Conservation (phyloP, 2,329 filamentous ascomycete species). For the Alternaria brassicae region DNA sequence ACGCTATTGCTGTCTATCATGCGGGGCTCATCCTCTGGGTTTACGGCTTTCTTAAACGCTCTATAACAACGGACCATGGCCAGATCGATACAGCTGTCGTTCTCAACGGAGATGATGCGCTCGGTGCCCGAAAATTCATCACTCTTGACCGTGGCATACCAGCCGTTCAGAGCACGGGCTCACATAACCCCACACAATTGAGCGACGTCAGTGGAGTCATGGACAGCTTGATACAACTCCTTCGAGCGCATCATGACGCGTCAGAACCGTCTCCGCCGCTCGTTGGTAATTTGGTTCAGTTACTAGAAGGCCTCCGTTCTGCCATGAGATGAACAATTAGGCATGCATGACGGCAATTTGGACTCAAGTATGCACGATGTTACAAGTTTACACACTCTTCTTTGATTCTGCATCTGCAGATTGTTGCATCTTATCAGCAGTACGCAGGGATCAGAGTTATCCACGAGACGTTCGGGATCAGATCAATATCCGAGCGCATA, state of each 20-base stretch:
- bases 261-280: constrained; percentile 60
- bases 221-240: constrained; percentile 63
- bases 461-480: not conserved
- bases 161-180: constrained; percentile 51
- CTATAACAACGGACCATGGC: constrained; percentile 39
- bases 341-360: not conserved
- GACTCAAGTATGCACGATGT: not conserved
- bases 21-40: constrained; percentile 73
- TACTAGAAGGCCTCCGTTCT: constrained; percentile 67
- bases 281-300: constrained; percentile 70
- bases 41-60: constrained; percentile 63
- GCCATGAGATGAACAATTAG: constrained; percentile 49
- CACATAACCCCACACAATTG: constrained; percentile 47
- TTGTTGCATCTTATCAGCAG: not conserved
- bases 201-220: constrained; percentile 67
- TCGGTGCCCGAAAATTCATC: constrained; percentile 65
- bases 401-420: not conserved
- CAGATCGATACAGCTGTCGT: constrained; percentile 46
- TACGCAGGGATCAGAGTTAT: not conserved
- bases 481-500: not conserved
- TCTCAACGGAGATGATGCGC: constrained; percentile 64
- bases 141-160: constrained; percentile 63
- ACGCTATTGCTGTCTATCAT: constrained; percentile 73
- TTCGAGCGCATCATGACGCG: constrained; percentile 60
- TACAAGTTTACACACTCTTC: not conserved